phyloP scores from a whole-genome alignment of 495 filamentous ascomycete genomes.

The Hypoxylon lienhwacheense region DNA sequence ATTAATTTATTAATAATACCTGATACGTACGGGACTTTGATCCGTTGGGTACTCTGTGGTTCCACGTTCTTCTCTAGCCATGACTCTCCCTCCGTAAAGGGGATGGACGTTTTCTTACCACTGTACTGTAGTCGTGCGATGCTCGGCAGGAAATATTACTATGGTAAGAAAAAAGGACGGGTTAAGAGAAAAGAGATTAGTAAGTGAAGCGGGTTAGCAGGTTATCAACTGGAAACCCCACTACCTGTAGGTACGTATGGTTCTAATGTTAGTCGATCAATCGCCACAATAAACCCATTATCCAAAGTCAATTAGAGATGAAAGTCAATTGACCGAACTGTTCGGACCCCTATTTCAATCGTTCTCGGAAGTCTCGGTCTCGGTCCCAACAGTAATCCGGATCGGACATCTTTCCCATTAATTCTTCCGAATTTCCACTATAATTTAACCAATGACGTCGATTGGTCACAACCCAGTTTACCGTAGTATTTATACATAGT shows the following conservation, averaged over 20 bases:
- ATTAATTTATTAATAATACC: conserved; percentile 28
- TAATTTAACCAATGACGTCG: conserved; percentile 7
- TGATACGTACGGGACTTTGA: not conserved
- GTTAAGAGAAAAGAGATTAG: not conserved
- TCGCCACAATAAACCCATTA: no score
- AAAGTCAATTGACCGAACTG: no score
- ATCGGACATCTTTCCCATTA: conserved; percentile 11
- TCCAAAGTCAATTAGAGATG: no score
- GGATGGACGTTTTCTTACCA: not conserved
- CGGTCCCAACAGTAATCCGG: conserved; percentile 14
- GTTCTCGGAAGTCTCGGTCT: conserved; percentile 2
- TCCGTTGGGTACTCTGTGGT: conserved; percentile 1
- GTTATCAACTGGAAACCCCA: no score
- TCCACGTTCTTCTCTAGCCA: conserved; percentile 23
- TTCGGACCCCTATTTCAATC: no score
- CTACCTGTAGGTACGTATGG: no score
- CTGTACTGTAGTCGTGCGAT: conserved; percentile 24
- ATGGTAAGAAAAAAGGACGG: not conserved
- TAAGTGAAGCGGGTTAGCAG: no score
- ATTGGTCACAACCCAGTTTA: conserved; percentile 1
- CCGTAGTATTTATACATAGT: not conserved
- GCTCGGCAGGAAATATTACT: not conserved
- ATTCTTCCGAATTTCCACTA: conserved; percentile 21
- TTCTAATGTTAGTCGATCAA: no score
- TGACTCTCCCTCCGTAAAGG: conserved; percentile 9